phyloP scores from a whole-genome alignment of 495 filamentous ascomycete genomes.

The Mytilinidion resinicola region DNA sequence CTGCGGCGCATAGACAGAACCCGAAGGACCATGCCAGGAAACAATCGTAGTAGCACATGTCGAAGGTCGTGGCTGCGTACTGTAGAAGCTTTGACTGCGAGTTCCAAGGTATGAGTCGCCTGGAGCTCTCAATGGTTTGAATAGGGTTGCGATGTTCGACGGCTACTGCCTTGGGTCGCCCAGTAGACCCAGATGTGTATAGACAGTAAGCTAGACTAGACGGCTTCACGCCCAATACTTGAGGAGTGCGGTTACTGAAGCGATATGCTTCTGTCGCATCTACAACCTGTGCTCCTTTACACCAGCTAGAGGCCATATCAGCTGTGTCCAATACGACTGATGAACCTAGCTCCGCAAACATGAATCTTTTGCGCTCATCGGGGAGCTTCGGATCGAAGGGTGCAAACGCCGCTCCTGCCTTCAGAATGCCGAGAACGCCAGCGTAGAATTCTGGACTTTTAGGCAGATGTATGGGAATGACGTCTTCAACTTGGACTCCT shows the following conservation, averaged over 20 bases:
- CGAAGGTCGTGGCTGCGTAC: conserved; percentile 42
- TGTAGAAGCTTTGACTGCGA: conserved; percentile 33
- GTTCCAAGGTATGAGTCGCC: conserved; percentile 34
- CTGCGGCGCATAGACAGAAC: conserved; percentile 38
- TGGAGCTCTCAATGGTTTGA: conserved; percentile 36
- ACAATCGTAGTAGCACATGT: conserved; percentile 44
- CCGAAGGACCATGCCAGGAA: conserved; percentile 42
- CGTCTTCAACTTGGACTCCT: conserved; percentile 32
- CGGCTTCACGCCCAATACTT: neutral
- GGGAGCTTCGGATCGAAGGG: conserved; percentile 37
- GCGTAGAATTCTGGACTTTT: conserved; percentile 40
- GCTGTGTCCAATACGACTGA: conserved; percentile 24
- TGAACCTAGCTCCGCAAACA: conserved; percentile 36
- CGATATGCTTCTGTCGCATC: conserved; percentile 3
- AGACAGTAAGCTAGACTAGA: conserved; percentile 36
- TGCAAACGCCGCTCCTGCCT: conserved; percentile 40
- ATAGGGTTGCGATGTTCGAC: conserved; percentile 37
- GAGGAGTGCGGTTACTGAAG: conserved; percentile 8
- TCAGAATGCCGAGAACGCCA: conserved; percentile 37
- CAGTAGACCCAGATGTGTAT: conserved; percentile 41
- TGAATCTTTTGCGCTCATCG: conserved; percentile 33
- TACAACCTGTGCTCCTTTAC: neutral
- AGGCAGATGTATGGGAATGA: conserved; percentile 35
- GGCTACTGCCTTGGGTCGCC: conserved; percentile 38
- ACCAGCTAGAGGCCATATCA: conserved; percentile 15